Evolutionary conservation across 345 rosid species (phyloP).

Genomic region (Bruguiera gymnorhiza): DNA sequence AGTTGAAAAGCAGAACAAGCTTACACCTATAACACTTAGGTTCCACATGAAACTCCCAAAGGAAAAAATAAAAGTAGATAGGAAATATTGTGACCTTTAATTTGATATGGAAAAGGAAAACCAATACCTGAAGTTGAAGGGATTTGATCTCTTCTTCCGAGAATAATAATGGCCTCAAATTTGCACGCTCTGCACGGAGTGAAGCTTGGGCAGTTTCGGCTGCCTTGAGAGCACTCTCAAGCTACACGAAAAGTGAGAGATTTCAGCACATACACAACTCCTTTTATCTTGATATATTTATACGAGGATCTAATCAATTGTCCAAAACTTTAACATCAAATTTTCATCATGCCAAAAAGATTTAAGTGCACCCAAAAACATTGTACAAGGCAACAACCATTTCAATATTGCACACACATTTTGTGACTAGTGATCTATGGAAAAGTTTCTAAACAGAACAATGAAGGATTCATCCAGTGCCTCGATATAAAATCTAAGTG

Average conservation of each 20-base stretch:
- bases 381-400: too few relatives aligned
- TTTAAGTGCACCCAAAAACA: too few relatives aligned
- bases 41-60: not conserved
- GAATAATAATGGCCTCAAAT: constrained; percentile 65
- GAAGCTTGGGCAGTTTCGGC: constrained; percentile 68
- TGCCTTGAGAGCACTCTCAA: constrained; percentile 76
- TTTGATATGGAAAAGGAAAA: constrained; percentile 2
- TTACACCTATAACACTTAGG: not conserved
- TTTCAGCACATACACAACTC: not conserved
- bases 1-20: not conserved
- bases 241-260: constrained; percentile 37
- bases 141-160: constrained; percentile 88
- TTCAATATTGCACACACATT: too few relatives aligned
- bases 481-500: too few relatives aligned
- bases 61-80: not conserved
- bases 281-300: too few relatives aligned
- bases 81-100: not conserved
- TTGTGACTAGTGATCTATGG: too few relatives aligned
- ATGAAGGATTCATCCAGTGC: too few relatives aligned
- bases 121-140: constrained; percentile 75
- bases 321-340: too few relatives aligned
- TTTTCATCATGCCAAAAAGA: too few relatives aligned
- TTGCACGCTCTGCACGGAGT: constrained; percentile 73
- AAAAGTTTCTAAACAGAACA: too few relatives aligned
- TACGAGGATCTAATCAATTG: too few relatives aligned